Base-by-base conservation (phyloP, 208 protist genomes). In the Trypanosoma grayi region DNA sequence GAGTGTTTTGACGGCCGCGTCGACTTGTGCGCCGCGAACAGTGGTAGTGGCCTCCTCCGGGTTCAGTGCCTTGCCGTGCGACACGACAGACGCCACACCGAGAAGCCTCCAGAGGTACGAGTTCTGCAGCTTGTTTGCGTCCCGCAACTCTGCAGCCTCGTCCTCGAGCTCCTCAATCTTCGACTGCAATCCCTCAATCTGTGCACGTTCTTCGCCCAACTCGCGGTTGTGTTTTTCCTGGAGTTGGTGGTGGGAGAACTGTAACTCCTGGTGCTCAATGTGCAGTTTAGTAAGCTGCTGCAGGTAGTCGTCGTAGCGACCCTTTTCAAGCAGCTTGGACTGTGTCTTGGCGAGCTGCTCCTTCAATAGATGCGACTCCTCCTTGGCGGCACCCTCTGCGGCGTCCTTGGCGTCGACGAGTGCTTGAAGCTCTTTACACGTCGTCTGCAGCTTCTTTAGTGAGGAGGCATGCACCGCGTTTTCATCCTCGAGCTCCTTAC, bases 101-200 rank as follows among this genome's bases (percentile, higher is more conserved):
- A 92, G 53, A 14, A 92, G 61, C 9, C 85, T 81, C 73, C 81
- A 81, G 2, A 92, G 70, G 45, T 77, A 77, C 8, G 81, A 78
- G 57, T 86, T 85, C 20, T 77, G 56, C 31, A 87, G 54, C 36
- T 79, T 67, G 50, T 66, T 64, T 25, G 63, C 44, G 39, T 87
- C 79, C 39, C 60, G 66, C 40, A 60, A 58, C 53, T 92, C 85
- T 16, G 78, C 81, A 9, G 75, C 60, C 51, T 85, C 81, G 40
- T 87, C 81, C 54, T 85, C 76, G 0, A 84, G 64, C 18, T 51
- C 77, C 28, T 81, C 68, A 27, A 85, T 60, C 36, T 63, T 59
- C 36, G 79, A 70, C 2, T 73, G 62, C 13, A 85, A 56, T 6
- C 27, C 66, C 37, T 51, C 66, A 39, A 39, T 69, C 51, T 62